A percentile compares a stretch with the other conserved stretches of the same genome.
Evolutionary conservation across 2,329 filamentous ascomycete genomes (phyloP).

Genomic region (Ustulina deusta): DNA sequence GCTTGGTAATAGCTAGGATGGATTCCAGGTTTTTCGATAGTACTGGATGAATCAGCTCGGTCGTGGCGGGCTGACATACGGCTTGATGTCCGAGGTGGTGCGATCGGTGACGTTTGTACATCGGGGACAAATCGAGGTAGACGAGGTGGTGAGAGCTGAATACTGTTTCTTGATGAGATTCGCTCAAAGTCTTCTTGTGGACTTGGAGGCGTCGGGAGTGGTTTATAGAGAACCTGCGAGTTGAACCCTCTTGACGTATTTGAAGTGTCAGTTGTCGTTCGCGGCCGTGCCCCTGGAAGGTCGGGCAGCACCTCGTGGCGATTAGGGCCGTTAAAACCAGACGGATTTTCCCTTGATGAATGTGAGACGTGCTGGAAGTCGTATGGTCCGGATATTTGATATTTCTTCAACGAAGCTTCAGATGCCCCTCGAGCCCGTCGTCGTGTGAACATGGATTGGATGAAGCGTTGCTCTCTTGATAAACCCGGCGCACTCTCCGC

Average conservation of each 20-base stretch:
- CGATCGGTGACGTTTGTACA: slow-evolving; percentile 56
- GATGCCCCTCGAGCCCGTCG: slow-evolving; percentile 55
- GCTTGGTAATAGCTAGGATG: slow-evolving; percentile 60
- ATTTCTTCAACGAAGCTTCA: slow-evolving; percentile 53
- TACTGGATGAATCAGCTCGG: slow-evolving; percentile 55
- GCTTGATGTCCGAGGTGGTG: slow-evolving; percentile 67
- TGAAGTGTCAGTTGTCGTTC: slow-evolving; percentile 36
- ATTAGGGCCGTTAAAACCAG: slow-evolving; percentile 56
- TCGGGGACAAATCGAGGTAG: slow-evolving; percentile 63
- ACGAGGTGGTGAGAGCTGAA: slow-evolving; percentile 61
- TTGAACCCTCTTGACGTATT: slow-evolving; percentile 8
- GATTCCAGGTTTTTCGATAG: slow-evolving; percentile 59
- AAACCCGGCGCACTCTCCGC: slow-evolving; percentile 51
- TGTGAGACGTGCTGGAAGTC: slow-evolving; percentile 76
- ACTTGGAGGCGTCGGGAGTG: slow-evolving; percentile 48
- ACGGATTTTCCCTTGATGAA: slow-evolving; percentile 63
- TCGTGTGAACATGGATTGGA: slow-evolving; percentile 65
- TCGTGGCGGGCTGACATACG: slow-evolving; percentile 62
- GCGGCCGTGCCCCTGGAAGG: slow-evolving; percentile 52
- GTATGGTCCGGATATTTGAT: slow-evolving; percentile 72
- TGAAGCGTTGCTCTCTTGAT: slow-evolving; percentile 58
- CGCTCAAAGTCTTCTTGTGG: slow-evolving; percentile 57
- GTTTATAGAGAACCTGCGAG: slow-evolving; percentile 37
- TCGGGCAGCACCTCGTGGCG: slow-evolving; percentile 59
- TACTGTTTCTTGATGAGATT: slow-evolving; percentile 63